These are phyloP conservation scores for Hydrangea macrophylla DNA, from an alignment of 148 eudicot species.

Conservation along the genomic window DNA sequence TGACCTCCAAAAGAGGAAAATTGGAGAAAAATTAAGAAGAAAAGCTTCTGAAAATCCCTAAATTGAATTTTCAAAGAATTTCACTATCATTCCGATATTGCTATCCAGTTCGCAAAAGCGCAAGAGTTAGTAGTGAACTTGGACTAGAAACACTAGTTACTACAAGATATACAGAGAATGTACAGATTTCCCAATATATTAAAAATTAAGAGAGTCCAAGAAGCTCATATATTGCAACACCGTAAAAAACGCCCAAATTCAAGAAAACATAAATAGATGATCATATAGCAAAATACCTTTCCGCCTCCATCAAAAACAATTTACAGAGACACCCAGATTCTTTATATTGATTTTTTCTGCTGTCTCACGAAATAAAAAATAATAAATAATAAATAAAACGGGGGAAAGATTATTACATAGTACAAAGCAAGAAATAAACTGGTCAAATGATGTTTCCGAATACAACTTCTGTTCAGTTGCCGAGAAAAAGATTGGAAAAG, in stretches of 20 bases:
- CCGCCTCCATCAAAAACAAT: conserved; percentile 21
- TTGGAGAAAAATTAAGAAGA: neutral
- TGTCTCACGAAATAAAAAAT: neutral
- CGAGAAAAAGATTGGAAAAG: neutral
- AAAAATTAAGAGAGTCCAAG: neutral
- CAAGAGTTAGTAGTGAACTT: neutral
- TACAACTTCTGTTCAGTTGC: neutral
- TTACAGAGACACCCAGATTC: neutral
- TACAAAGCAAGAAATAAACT: neutral
- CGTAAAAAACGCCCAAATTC: too few relatives aligned
- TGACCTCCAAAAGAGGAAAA: neutral
- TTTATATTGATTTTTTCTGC: neutral
- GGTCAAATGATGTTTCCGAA: too few relatives aligned
- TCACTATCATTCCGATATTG: neutral
- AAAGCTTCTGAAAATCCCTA: neutral
- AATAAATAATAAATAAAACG: neutral
- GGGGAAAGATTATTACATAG: neutral
- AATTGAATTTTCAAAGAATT: too few relatives aligned
- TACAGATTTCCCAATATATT: neutral
- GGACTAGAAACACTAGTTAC: neutral
- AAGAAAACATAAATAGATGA: neutral
- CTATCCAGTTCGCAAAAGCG: neutral
- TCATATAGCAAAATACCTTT: conserved; percentile 16
- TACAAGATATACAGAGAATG: neutral
- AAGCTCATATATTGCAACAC: neutral